Conservation (phyloP, 768 basidiomycete species). For the Leucogyrophana mollusca region DNA sequence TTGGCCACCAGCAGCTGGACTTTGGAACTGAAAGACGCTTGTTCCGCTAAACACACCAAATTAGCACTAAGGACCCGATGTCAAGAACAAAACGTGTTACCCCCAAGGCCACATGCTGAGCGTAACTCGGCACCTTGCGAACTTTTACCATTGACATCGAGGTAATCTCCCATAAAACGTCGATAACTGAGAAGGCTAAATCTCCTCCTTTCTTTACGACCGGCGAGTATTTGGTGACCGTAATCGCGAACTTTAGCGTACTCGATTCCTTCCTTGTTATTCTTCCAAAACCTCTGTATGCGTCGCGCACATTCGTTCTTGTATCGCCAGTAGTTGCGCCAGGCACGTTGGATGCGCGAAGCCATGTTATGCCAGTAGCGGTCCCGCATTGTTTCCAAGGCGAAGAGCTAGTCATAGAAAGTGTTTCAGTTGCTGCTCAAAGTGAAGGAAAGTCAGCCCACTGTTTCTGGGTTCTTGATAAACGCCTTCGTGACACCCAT, state of each 20-base stretch:
- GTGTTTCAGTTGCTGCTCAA: neutral
- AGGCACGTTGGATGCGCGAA: slow-evolving; percentile 91
- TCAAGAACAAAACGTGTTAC: slow-evolving; percentile 41
- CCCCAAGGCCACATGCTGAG: slow-evolving; percentile 66
- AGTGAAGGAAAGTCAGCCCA: slow-evolving; percentile 33
- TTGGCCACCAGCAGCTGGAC: slow-evolving; percentile 85
- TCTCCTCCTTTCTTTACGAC: slow-evolving; percentile 89
- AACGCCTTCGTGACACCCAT: slow-evolving; percentile 99
- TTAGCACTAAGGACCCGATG: neutral
- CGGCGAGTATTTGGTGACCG: slow-evolving; percentile 88
- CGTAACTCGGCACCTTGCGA: slow-evolving; percentile 76
- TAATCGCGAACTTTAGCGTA: slow-evolving; percentile 92
- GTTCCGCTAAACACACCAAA: slow-evolving; percentile 52
- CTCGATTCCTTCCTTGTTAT: slow-evolving; percentile 91
- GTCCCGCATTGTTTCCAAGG: slow-evolving; percentile 97
- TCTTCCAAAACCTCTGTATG: slow-evolving; percentile 98
- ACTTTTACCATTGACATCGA: slow-evolving; percentile 82
- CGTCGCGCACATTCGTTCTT: slow-evolving; percentile 92
- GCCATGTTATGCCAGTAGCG: slow-evolving; percentile 99
- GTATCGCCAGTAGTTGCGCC: slow-evolving; percentile 93
- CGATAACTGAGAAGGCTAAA: slow-evolving; percentile 94
- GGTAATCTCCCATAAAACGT: slow-evolving; percentile 94
- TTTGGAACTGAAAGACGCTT: slow-evolving; percentile 80
- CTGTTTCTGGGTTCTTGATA: slow-evolving; percentile 99
- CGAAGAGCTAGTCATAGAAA: slow-evolving; percentile 72